phyloP scores from a whole-genome alignment of 768 basidiomycete genomes.

The Tylopilus vinaceipallidus region DNA sequence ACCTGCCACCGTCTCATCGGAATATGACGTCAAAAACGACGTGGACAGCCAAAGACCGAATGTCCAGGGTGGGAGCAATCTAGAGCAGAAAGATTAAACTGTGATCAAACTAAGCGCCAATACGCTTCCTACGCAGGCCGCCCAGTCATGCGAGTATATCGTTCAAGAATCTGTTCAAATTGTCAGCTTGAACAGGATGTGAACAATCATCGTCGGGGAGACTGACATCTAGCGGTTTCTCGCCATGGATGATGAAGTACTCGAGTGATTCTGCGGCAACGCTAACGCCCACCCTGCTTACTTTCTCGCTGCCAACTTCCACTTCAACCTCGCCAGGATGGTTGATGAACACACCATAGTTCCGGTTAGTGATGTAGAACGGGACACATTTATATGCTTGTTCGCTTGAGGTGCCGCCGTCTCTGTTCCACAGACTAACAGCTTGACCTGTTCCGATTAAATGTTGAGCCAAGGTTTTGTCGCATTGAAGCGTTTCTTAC shows the following conservation, averaged over 20 bases:
- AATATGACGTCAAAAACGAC: conserved; percentile 71
- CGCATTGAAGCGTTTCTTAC: conserved; percentile 37
- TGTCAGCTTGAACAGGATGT: conserved; percentile 1
- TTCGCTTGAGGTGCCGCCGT: conserved; percentile 71
- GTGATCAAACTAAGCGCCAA: background rate
- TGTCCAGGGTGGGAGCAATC: conserved; percentile 67
- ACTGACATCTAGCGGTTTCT: conserved; percentile 54
- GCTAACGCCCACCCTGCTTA: conserved; percentile 60
- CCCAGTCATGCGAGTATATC: conserved; percentile 22
- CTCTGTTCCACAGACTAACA: conserved; percentile 69
- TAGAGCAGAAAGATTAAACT: conserved; percentile 27
- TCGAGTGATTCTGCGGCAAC: conserved; percentile 63
- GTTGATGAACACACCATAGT: conserved; percentile 77
- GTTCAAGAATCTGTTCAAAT: conserved; percentile 14
- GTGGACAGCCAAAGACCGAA: conserved; percentile 79
- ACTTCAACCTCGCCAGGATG: conserved; percentile 75
- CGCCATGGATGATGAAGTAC: conserved; percentile 71
- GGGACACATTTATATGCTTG: conserved; percentile 68
- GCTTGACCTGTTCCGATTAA: conserved; percentile 51
- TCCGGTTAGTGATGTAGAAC: conserved; percentile 67
- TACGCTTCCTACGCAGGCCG: conserved; percentile 13
- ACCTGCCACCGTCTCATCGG: conserved; percentile 61
- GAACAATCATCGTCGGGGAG: background rate
- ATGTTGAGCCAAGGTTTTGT: conserved; percentile 13
- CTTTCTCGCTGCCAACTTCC: conserved; percentile 67